Conservation (phyloP, 1,284 basidiomycete species). For the Marasmius oreades region DNA sequence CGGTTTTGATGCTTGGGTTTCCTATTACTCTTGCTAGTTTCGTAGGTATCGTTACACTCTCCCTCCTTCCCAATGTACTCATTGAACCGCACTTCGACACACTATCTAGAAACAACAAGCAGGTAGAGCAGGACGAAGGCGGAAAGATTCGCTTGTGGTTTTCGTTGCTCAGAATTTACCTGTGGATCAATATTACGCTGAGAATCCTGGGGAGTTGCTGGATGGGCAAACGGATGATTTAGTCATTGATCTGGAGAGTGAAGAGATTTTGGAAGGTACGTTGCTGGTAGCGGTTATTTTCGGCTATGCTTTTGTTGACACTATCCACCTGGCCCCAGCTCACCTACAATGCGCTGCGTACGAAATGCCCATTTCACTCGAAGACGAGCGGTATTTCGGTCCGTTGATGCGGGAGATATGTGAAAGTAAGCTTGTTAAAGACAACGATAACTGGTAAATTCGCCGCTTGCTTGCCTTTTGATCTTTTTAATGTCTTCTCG, state of each 20-base stretch:
- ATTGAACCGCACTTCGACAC: too few relatives aligned
- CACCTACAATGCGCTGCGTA: slow-evolving; percentile 87
- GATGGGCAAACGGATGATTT: slow-evolving; percentile 62
- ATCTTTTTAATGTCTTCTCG: too few relatives aligned
- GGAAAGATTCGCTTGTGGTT: slow-evolving; percentile 80
- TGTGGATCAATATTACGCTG: slow-evolving; percentile 77
- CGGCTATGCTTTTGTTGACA: not conserved
- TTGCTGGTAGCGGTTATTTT: not conserved
- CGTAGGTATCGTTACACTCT: slow-evolving; percentile 45
- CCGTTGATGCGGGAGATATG: slow-evolving; percentile 52
- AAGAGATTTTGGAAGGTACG: slow-evolving; percentile 67
- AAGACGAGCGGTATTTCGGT: slow-evolving; percentile 78
- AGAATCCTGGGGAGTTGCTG: slow-evolving; percentile 71
- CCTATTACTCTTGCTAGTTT: slow-evolving; percentile 77
- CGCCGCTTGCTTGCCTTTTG: not conserved
- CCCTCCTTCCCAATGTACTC: too few relatives aligned
- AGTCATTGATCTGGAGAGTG: slow-evolving; percentile 71
- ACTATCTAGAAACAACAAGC: slow-evolving; percentile 92
- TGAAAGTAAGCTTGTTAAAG: slow-evolving; percentile 52
- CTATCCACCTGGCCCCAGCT: slow-evolving; percentile 31
- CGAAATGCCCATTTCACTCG: slow-evolving; percentile 77
- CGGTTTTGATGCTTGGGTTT: slow-evolving; percentile 88
- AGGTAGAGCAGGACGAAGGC: slow-evolving; percentile 81
- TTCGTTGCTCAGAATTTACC: slow-evolving; percentile 72
- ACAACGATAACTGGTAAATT: slow-evolving; percentile 67